These are phyloP conservation scores for Yarrowia sp. DNA, from an alignment of 805 yeast genomes.

Conservation along the genomic window DNA sequence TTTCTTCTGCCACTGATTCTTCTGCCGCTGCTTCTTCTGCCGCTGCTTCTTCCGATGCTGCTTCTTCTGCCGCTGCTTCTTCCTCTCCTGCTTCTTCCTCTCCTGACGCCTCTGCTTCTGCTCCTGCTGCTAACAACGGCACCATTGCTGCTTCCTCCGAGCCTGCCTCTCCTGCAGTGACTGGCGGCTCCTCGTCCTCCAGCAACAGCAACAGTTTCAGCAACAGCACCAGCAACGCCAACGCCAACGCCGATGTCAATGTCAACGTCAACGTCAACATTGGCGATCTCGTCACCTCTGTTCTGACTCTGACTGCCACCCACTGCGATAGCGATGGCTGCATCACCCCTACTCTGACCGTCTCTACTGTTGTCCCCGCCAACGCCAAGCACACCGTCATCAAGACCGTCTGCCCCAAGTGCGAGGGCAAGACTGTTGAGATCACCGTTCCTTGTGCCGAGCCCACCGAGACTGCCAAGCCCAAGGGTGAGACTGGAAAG, in stretches of 20 bases:
- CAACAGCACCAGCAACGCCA: background rate
- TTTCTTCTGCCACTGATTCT: background rate
- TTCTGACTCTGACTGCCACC: constrained; percentile 1
- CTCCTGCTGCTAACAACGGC: background rate
- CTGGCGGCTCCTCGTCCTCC: background rate
- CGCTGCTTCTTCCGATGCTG: background rate
- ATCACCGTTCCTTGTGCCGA: constrained; percentile 10
- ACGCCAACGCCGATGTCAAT: background rate
- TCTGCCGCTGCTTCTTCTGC: background rate
- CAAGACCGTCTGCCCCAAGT: constrained; percentile 17
- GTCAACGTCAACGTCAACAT: background rate
- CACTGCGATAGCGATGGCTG: constrained; percentile 3
- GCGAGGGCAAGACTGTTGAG: constrained; percentile 7
- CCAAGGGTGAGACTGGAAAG: too few species aligned
- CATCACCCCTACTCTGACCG: background rate
- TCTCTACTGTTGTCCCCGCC: constrained; percentile 6
- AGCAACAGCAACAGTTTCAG: background rate
- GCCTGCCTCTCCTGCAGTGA: background rate
- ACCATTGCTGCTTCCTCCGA: background rate
- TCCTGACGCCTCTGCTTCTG: background rate
- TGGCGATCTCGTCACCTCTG: background rate
- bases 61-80: background rate
- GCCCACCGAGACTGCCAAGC: background rate
- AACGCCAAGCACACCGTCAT: constrained; percentile 4
- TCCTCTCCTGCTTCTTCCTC: background rate